Percentiles rank a stretch among this genome's conserved stretches.
Evolutionary conservation across 768 basidiomycete genomes (phyloP).

Genomic region (Tephrocybe sp.): DNA sequence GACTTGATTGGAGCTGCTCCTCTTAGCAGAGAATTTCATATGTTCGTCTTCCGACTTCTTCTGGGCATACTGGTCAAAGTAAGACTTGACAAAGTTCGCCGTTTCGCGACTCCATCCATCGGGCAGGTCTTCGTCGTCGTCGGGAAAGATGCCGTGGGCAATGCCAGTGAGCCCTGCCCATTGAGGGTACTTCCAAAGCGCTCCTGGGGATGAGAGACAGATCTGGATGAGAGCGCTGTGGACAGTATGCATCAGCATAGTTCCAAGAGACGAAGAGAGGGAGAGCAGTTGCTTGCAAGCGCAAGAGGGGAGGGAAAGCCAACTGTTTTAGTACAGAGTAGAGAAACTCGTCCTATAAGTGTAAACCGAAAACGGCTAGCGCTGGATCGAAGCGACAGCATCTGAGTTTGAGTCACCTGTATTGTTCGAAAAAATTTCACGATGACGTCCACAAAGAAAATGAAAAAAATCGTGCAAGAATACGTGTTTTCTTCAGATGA

Average conservation of each 20-base stretch:
- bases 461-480: no score
- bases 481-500: no score
- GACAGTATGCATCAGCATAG: background rate
- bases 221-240: background rate
- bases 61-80: background rate
- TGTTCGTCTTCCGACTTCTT: background rate
- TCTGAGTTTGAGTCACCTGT: no score
- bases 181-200: background rate
- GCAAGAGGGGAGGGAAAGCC: no score
- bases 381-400: no score
- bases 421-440: no score
- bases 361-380: no score
- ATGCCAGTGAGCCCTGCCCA: background rate
- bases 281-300: no score
- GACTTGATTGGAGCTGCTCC: background rate
- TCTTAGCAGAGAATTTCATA: background rate
- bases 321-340: no score
- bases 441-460: no score
- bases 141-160: background rate
- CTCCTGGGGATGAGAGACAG: background rate
- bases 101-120: background rate
- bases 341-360: no score
- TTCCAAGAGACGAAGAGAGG: no score
- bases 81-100: background rate
- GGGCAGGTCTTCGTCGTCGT: background rate